phyloP scores from a whole-genome alignment of 1,139 yeast genomes.

The Starmera stellimalicola region DNA sequence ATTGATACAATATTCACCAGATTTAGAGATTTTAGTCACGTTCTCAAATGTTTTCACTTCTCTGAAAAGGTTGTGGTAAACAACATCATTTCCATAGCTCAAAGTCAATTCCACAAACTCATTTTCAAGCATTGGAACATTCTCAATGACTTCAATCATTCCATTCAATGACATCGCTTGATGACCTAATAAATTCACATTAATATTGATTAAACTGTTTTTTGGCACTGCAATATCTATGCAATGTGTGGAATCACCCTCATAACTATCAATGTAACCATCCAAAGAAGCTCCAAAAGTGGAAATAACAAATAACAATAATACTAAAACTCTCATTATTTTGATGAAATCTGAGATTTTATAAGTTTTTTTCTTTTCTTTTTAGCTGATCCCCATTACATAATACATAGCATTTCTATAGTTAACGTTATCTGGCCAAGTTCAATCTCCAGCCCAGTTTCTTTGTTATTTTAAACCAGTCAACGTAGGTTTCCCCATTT shows the following conservation, averaged over 20 bases:
- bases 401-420: no score
- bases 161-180: not conserved
- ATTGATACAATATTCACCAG: not conserved
- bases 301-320: not conserved
- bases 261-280: not conserved
- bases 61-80: not conserved
- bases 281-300: not conserved
- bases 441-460: constrained; percentile 16
- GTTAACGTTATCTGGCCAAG: constrained; percentile 11
- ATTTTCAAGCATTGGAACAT: not conserved
- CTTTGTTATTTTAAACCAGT: constrained; percentile 17
- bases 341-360: not conserved
- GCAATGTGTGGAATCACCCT: not conserved
- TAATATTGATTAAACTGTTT: not conserved
- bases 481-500: constrained; percentile 19
- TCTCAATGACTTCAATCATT: not conserved
- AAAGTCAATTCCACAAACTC: not conserved
- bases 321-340: not conserved
- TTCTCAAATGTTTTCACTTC: not conserved
- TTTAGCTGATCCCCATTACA: no score
- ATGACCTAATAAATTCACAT: not conserved
- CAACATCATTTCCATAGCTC: not conserved
- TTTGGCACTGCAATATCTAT: not conserved
- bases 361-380: no score
- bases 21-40: not conserved